Conservation (phyloP, 2,329 filamentous ascomycete species). For the Colletotrichum liriopes region DNA sequence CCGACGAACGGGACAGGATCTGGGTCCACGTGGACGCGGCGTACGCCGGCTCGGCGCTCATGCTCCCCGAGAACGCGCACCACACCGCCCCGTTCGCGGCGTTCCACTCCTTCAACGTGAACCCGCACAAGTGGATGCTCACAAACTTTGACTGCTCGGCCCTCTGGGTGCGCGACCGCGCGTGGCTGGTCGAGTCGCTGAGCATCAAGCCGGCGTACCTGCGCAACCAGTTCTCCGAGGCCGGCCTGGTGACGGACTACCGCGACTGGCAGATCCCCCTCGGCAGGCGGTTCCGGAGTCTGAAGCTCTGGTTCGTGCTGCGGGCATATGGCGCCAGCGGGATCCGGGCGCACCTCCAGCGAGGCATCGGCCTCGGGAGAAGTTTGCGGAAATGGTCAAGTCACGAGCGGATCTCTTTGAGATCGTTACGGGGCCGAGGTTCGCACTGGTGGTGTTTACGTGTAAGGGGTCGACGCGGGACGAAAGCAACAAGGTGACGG, state of each 20-base stretch:
- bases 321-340: constrained; percentile 85
- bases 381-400: constrained; percentile 75
- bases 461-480: constrained; percentile 61
- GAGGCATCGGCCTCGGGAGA: constrained; percentile 78
- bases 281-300: constrained; percentile 86
- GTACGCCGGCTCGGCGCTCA: constrained; percentile 88
- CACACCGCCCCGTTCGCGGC: constrained; percentile 72
- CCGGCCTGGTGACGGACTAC: constrained; percentile 92
- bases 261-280: constrained; percentile 98
- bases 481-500: constrained; percentile 78
- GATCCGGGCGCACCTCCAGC: constrained; percentile 80
- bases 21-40: constrained; percentile 97
- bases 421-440: constrained; percentile 81
- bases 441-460: constrained; percentile 84
- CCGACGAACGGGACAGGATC: constrained; percentile 64
- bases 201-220: constrained; percentile 87
- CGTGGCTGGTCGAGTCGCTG: constrained; percentile 84
- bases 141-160: constrained; percentile 92
- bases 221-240: constrained; percentile 83
- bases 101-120: constrained; percentile 94
- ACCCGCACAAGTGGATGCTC: constrained; percentile 98
- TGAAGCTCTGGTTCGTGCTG: constrained; percentile 97
- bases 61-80: constrained; percentile 85
- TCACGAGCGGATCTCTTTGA: constrained; percentile 79
- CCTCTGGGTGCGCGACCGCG: constrained; percentile 82